Percentiles rank a stretch among this genome's conserved stretches.
Evolutionary conservation across 257 asterid species (phyloP).

Genomic region (Ehretia macrophylla): DNA sequence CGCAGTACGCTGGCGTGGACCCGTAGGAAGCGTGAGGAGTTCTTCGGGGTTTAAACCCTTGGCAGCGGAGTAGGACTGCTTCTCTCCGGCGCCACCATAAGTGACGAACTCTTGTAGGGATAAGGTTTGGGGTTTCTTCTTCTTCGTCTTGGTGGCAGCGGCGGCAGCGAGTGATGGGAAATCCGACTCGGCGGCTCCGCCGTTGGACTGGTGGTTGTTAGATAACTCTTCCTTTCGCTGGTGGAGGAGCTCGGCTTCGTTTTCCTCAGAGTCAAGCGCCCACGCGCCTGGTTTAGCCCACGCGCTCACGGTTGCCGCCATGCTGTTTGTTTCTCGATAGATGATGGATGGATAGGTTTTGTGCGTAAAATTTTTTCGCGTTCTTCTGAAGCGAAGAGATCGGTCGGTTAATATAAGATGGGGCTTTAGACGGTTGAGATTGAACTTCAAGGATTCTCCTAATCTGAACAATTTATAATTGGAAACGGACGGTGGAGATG

Average conservation of each 20-base stretch:
- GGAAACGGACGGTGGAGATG: slow-evolving; percentile 29
- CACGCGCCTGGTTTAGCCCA: slow-evolving; percentile 95
- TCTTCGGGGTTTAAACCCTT: slow-evolving; percentile 56
- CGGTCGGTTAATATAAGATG: slow-evolving; percentile 9
- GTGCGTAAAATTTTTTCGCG: slow-evolving; percentile 31
- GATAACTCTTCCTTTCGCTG: slow-evolving; percentile 32
- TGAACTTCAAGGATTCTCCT: neutral
- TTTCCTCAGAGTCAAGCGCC: slow-evolving; percentile 84
- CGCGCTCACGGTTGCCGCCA: slow-evolving; percentile 90
- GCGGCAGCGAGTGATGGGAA: slow-evolving; percentile 69
- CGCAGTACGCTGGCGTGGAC: slow-evolving; percentile 73
- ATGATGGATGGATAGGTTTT: slow-evolving; percentile 43
- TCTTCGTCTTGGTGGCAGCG: slow-evolving; percentile 59
- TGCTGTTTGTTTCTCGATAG: slow-evolving; percentile 24
- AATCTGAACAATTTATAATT: no score
- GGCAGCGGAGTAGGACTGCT: slow-evolving; percentile 15
- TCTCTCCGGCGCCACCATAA: slow-evolving; percentile 32
- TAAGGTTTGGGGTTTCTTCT: slow-evolving; percentile 60
- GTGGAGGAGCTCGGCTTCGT: slow-evolving; percentile 63
- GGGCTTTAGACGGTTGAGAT: slow-evolving; percentile 18
- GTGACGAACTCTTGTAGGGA: slow-evolving; percentile 57
- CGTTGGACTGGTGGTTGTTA: slow-evolving; percentile 22
- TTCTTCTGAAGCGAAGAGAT: slow-evolving; percentile 25
- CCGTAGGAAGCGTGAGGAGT: slow-evolving; percentile 59
- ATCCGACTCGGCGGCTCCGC: slow-evolving; percentile 32